Base-by-base conservation (phyloP, 139 green algal genomes). In the Gonium pectorale region DNA sequence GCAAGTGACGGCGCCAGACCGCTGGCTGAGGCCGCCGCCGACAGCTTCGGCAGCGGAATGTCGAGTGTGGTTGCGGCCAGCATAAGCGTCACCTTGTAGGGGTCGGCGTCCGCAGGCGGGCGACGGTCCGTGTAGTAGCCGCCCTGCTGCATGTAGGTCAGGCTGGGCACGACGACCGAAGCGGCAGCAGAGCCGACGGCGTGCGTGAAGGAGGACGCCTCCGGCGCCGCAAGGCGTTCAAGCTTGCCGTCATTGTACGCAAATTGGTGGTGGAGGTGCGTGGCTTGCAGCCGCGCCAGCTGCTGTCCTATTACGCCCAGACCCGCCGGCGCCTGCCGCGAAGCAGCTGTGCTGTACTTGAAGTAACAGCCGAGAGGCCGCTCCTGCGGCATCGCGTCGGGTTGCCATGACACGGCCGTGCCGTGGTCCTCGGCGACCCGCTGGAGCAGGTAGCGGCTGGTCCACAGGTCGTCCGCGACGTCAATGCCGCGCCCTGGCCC, bases 61-160 rank as follows among this genome's bases (percentile, higher is more conserved):
- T 77, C 78, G 41, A 97, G 88, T 3, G 96, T 95, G 33, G 91
- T 94, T 54, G 96, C 88, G 5, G 90, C 91, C 27, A 99, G 87
- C 67, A 97, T 81, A 66, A 91, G 87, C n/a, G 87, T 94, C 52
- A 91, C 87, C 37, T 90, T 94, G 86, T 98, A 98, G 59, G 94
- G 96, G 83, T 98, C 95, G 37, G 92, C 89, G 86, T 95, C 93
- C 26, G 89, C 82, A 3, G 93, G 79, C 1, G 95, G 95, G 9
- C 95, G 90, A 13, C 91, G 73, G 87, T 98, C 95, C n/a, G 94
- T 82, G n/a, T 94, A 93, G 67, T 94, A 93, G 7, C 95, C 95
- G 41, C 82, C 79, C 24, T 83, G 71, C 24, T 89, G 79, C 41
- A 93, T 27, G 41, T 90, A 51, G 22, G 87, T 88, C 26, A 74